Conservation (phyloP, 139 green algal species). For the Chlorella sp. region DNA sequence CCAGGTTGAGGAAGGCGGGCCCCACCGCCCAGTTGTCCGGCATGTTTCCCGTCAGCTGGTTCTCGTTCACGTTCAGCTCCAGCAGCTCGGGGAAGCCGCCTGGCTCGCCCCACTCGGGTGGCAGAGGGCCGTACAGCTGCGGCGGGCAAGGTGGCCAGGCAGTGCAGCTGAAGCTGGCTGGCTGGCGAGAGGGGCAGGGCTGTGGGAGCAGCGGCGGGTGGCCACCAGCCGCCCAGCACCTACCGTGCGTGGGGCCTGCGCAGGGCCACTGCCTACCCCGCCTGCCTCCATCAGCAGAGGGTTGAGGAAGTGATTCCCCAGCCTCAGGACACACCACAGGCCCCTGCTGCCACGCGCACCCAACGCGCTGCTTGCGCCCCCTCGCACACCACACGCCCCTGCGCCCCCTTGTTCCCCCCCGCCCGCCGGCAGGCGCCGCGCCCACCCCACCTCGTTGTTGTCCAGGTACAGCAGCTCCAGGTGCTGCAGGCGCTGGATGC, state of each 20-base stretch:
- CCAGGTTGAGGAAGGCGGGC: slow-evolving; percentile 3
- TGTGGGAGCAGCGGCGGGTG: background rate
- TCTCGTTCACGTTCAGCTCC: slow-evolving; percentile 33
- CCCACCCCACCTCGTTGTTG: slow-evolving; percentile 1
- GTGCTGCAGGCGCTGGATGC: slow-evolving; percentile 14
- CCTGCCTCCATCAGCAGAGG: background rate
- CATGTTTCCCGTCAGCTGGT: slow-evolving; percentile 29
- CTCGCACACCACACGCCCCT: background rate
- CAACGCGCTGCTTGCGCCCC: background rate
- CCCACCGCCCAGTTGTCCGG: slow-evolving; percentile 19
- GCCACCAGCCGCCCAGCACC: too few species aligned
- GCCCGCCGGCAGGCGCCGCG: too few species aligned
- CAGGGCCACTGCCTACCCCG: too few species aligned
- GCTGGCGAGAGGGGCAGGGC: background rate
- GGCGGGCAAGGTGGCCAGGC: background rate
- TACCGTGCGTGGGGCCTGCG: too few species aligned
- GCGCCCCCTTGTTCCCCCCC: too few species aligned
- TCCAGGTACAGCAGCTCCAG: background rate
- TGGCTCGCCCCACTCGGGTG: slow-evolving; percentile 10
- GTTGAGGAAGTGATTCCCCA: background rate
- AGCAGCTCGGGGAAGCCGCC: slow-evolving; percentile 19
- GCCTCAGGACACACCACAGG: too few species aligned
- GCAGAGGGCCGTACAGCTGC: slow-evolving; percentile 1
- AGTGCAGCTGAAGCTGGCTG: background rate
- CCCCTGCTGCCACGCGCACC: background rate